phyloP scores from a whole-genome alignment of 305 asterid genomes.

The Plantago lanceolata region DNA sequence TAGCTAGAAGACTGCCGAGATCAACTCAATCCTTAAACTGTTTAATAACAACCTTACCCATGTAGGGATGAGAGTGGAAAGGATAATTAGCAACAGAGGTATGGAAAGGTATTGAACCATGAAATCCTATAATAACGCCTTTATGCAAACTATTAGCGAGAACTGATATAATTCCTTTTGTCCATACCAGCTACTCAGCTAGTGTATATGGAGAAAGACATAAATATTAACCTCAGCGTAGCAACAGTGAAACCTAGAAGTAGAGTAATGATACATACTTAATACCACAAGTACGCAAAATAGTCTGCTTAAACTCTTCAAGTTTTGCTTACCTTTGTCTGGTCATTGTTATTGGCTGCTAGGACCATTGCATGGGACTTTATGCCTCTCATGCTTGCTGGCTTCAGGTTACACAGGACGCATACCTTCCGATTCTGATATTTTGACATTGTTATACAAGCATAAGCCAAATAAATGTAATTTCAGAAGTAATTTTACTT shows the following conservation, averaged over 20 bases:
- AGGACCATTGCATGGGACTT: slow-evolving; percentile 98
- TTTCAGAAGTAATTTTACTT: neutral
- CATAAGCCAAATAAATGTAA: slow-evolving; percentile 12
- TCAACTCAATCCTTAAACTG: too few species aligned
- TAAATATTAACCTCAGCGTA: neutral
- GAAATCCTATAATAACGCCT: too few species aligned
- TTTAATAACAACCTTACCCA: too few species aligned
- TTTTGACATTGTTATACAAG: slow-evolving; percentile 16
- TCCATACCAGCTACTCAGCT: too few species aligned
- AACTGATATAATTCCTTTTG: too few species aligned
- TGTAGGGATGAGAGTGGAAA: too few species aligned
- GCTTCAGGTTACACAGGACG: slow-evolving; percentile 95
- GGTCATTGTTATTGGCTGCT: slow-evolving; percentile 75
- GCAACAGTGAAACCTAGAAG: neutral
- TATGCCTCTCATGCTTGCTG: slow-evolving; percentile 86
- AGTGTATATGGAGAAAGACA: neutral
- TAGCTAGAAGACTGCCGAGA: too few species aligned
- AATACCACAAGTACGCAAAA: neutral
- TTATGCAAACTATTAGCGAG: neutral
- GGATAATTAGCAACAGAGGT: too few species aligned
- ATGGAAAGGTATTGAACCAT: neutral
- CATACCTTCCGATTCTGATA: slow-evolving; percentile 90
- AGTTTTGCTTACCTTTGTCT: slow-evolving; percentile 52
- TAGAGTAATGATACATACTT: neutral
- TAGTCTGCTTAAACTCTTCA: neutral